Evolutionary conservation across 768 basidiomycete species (phyloP), one percentile per base, ranked within the genome.

Genomic region (Rhizopogon salebrosus): DNA sequence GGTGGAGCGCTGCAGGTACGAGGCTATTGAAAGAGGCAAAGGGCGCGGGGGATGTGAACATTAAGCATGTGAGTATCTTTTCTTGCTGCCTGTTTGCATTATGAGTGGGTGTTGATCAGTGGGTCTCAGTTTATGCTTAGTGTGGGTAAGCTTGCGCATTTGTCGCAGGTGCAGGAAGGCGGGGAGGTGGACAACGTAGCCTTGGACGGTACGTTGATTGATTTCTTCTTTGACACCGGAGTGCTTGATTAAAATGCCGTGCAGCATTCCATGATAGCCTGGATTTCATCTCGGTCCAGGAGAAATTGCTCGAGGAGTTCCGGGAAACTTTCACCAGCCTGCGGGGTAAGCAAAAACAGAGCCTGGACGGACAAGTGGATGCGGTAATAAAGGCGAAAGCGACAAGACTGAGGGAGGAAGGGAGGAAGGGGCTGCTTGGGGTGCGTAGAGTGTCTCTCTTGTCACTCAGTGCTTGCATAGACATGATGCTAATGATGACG

Each of bases 211-310:
- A 63, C 48, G 71, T 63, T 8, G 38, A 3, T 6, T n/a, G 10
- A 3, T 31, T 51, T 24, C 18, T 36, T 35, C 18, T 6, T 42
- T 23, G 6, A 34, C 18, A 26, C 24, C 13, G 22, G 29, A 38
- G 24, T 6, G 22, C 52, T 51, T 60, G 42, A 60, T 22, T 54
- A 49, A 11, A n/a, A n/a, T 24, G 36, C 34, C 31, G 53, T 39
- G 0, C 57, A 94, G 92, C 78, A 2, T 87, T 94, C 74, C 91
- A 98, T 60, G 85, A 93, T 59, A 82, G 80, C 24, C 78, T 98
- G 45, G 92, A 98, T 69, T 85, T 95, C 55, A 78, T 97, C 58
- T 85, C 85, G 52, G 85, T 95, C 3, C 93, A 95, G 58, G 81
- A 87, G 59, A 75, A 75, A 3, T 70, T 98, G 3, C 56, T 82